Evolutionary conservation across 1,284 basidiomycete species (phyloP).

Genomic region (Moniliophthora roreri): DNA sequence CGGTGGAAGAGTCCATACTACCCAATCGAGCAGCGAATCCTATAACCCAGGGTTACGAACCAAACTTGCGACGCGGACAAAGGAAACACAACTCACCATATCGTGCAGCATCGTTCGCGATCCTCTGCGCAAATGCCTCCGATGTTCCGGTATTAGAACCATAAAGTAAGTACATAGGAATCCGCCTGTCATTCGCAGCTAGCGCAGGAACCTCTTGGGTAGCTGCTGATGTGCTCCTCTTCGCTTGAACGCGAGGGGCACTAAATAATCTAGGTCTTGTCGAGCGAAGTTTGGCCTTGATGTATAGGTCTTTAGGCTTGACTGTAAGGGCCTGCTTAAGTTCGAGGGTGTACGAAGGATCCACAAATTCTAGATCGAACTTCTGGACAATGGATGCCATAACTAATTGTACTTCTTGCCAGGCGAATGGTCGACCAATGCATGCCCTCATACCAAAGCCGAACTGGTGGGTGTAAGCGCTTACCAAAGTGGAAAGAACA

Average conservation of each 20-base stretch:
- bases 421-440: slow-evolving; percentile 47
- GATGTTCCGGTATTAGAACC: slow-evolving; percentile 54
- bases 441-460: slow-evolving; percentile 41
- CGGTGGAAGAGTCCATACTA: slow-evolving; percentile 42
- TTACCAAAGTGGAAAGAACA: slow-evolving; percentile 17
- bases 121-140: slow-evolving; percentile 48
- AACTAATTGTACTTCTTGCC: slow-evolving; percentile 47
- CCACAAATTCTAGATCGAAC: slow-evolving; percentile 43
- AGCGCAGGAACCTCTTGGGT: slow-evolving; percentile 16
- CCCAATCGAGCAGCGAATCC: slow-evolving; percentile 42
- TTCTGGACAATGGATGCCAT: slow-evolving; percentile 41
- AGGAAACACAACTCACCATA: slow-evolving; percentile 31
- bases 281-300: slow-evolving; percentile 33
- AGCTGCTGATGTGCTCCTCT: neutral
- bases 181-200: slow-evolving; percentile 18
- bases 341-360: slow-evolving; percentile 42
- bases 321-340: slow-evolving; percentile 47
- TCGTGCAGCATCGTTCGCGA: slow-evolving; percentile 38
- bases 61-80: neutral
- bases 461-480: slow-evolving; percentile 14
- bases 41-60: slow-evolving; percentile 12
- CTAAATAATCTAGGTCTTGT: slow-evolving; percentile 11
- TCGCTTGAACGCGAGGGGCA: slow-evolving; percentile 2
- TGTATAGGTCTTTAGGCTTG: slow-evolving; percentile 44
- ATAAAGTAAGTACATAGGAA: slow-evolving; percentile 41